A percentile compares a stretch with the other conserved stretches of the same genome.
Evolutionary conservation across 352 stramenopile species (phyloP).

Genomic region (Pythium myriotylum): DNA sequence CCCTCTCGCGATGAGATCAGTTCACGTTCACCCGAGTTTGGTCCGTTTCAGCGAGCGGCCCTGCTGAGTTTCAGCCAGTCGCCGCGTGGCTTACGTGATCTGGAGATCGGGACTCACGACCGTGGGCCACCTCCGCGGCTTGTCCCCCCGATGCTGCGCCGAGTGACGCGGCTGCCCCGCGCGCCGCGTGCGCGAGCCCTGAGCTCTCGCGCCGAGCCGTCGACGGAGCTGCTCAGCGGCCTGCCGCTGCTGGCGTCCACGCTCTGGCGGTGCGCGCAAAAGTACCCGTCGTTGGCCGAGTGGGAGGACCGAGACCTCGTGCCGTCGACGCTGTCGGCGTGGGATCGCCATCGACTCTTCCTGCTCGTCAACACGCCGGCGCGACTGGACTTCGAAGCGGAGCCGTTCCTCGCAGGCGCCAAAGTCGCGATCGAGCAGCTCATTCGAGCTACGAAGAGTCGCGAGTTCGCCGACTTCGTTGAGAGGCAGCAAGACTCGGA

Average conservation of each 20-base stretch:
- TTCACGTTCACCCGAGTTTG: too few species aligned
- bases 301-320: slow-evolving; percentile 23
- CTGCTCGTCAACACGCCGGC: slow-evolving; percentile 20
- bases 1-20: too few species aligned
- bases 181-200: not conserved
- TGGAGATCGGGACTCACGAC: too few species aligned
- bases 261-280: slow-evolving; percentile 22
- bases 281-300: slow-evolving; percentile 10
- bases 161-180: not conserved
- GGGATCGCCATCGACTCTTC: slow-evolving; percentile 26
- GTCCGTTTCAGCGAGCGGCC: too few species aligned
- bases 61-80: too few species aligned
- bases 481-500: not conserved
- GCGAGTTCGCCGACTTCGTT: slow-evolving; percentile 23
- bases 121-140: too few species aligned
- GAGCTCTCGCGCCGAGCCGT: not conserved
- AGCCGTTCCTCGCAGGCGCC: slow-evolving; percentile 21
- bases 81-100: too few species aligned
- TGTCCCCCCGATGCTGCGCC: too few species aligned
- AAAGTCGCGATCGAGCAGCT: slow-evolving; percentile 21
- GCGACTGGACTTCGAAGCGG: slow-evolving; percentile 22
- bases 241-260: slow-evolving; percentile 20
- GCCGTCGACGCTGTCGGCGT: slow-evolving; percentile 17
- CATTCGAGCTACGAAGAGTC: slow-evolving; percentile 19
- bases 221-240: slow-evolving; percentile 12